Evolutionary conservation across 805 yeast species (phyloP).

Genomic region (Pichia californica): DNA sequence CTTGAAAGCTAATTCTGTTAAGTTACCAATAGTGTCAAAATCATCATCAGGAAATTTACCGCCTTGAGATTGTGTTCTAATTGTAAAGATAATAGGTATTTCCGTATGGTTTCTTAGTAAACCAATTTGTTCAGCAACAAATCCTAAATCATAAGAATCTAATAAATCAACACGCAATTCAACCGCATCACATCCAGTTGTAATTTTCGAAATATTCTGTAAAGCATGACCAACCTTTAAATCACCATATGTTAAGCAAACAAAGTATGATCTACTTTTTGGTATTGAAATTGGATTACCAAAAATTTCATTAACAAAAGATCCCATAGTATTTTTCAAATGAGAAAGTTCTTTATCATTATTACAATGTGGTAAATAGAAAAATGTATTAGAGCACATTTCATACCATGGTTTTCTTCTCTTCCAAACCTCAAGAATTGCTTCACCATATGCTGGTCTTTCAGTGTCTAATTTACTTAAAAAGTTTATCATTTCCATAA

Average conservation of each 20-base stretch:
- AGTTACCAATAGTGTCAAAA: constrained; percentile 37
- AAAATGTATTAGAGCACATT: constrained; percentile 71
- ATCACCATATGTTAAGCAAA: constrained; percentile 66
- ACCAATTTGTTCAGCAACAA: constrained; percentile 70
- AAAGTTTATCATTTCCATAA: constrained; percentile 71
- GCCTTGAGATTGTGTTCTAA: constrained; percentile 75
- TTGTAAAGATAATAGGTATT: constrained; percentile 75
- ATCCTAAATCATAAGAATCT: constrained; percentile 40
- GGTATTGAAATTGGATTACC: constrained; percentile 45
- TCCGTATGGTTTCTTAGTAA: constrained; percentile 54
- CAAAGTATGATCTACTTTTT: constrained; percentile 52
- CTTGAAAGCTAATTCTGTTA: constrained; percentile 59
- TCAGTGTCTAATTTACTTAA: constrained; percentile 66
- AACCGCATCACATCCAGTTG: constrained; percentile 72
- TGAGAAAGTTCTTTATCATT: constrained; percentile 45
- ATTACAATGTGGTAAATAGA: constrained; percentile 69
- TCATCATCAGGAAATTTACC: constrained; percentile 69
- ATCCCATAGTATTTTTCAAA: constrained; percentile 52
- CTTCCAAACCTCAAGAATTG: constrained; percentile 75
- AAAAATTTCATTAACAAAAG: constrained; percentile 53
- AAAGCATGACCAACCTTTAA: constrained; percentile 36
- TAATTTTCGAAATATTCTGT: constrained; percentile 40
- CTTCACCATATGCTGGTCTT: constrained; percentile 83
- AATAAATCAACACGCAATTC: constrained; percentile 78
- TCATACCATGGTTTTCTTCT: constrained; percentile 75